Conservation (phyloP, 208 protist species). For the Crithidia thermophila region DNA sequence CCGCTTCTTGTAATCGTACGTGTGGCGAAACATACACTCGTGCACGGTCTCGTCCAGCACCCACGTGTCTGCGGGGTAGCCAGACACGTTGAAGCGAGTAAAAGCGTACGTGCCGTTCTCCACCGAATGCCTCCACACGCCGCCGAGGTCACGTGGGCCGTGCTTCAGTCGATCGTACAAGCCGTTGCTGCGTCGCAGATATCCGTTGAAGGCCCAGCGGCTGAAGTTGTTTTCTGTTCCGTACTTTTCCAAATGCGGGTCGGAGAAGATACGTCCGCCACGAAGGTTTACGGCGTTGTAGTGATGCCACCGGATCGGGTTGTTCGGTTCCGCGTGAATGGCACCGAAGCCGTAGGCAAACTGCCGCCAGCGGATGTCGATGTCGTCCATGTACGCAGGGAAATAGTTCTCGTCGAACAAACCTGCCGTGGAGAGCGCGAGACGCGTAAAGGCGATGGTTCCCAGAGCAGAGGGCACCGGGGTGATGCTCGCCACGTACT, state of each 20-base stretch:
- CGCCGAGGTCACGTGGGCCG: constrained; percentile 4
- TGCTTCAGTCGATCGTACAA: constrained; percentile 30
- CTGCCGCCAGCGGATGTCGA: constrained; percentile 34
- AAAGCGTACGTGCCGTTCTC: constrained; percentile 11
- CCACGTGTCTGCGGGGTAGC: constrained; percentile 35
- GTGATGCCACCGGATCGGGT: constrained; percentile 18
- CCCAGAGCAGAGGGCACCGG: constrained; percentile 13
- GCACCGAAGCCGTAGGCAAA: constrained; percentile 7
- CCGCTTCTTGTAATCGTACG: constrained; percentile 17
- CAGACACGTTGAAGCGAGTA: constrained; percentile 26
- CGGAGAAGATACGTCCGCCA: constrained; percentile 8
- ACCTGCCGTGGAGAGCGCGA: constrained; percentile 33
- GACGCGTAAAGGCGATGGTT: constrained; percentile 32
- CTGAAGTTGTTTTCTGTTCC: constrained; percentile 34
- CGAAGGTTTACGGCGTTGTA: constrained; percentile 34
- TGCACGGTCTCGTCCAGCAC: constrained; percentile 26
- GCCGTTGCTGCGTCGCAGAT: constrained; percentile 5
- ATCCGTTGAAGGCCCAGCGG: constrained; percentile 9
- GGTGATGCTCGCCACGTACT: constrained; percentile 31
- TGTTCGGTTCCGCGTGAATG: constrained; percentile 1
- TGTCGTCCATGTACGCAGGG: constrained; percentile 49
- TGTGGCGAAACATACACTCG: constrained; percentile 24
- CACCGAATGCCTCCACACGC: constrained; percentile 18
- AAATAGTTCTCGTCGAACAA: constrained; percentile 58
- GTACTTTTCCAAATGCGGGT: constrained; percentile 3